Evolutionary conservation across 2,329 filamentous ascomycete genomes (phyloP), one percentile per base, ranked within the genome.

Genomic region (Aspergillus sp.): DNA sequence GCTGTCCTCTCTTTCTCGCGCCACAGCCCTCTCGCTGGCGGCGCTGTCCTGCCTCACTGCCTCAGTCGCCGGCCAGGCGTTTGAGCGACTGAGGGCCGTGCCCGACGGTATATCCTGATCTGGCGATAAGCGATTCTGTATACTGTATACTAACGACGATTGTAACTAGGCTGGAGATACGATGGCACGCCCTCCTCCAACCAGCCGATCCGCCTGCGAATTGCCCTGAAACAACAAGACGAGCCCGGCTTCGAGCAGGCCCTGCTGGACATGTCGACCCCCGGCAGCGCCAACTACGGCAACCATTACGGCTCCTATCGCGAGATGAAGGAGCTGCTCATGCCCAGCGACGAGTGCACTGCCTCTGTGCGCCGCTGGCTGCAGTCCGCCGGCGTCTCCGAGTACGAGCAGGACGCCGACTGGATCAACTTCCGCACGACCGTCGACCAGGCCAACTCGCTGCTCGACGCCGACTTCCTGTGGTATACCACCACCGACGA

Each of bases 221-320:
- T 76, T 41, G 74, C 72, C 12, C 63, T 76, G n/a, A 58, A 68
- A 35, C 74, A 76, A 62, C 64, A 73, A 15, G 62, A 76, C 58
- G 62, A 64, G 21, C 63, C 62, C 7, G 67, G 68, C 27, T 73
- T 84, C 25, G 81, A 82, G 55, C 68, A 76, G 48, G 75, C 77
- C 2, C 70, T 84, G 11, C 61, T 77, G 44, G 73, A 80, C 21
- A 77, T 84, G 61, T 82, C 82, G 2, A 79, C 81, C 0, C 82
- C 82, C 0, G 72, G 69, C 4, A 74, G 80, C 56, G 56, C 66
- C 1, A 75, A 72, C 17, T 84, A 84, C 58, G 82, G 83, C 17
- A 73, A 77, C 44, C 77, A 84, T 61, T 76, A 83, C 62, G 70
- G 74, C 15, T 67, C 67, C 14, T 76, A 79, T 7, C 73, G 80